These are phyloP conservation scores for Trichoderma sp. DNA, from an alignment of 2,329 filamentous ascomycete species.

Conservation along the genomic window DNA sequence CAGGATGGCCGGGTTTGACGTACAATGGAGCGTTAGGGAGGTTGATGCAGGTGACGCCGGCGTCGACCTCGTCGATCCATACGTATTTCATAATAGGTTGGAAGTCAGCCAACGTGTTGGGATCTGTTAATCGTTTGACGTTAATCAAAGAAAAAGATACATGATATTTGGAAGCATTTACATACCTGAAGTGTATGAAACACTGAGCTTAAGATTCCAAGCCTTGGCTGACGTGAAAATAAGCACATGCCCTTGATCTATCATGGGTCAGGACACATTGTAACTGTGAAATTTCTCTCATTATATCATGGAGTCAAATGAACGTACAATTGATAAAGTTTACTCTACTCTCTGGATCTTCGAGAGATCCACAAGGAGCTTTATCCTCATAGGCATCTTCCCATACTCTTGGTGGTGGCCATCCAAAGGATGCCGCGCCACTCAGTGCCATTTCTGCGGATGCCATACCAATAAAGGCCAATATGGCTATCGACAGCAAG, in stretches of 20 bases:
- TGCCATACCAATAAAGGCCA: neutral
- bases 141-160: neutral
- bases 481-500: neutral
- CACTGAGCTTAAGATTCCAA: neutral
- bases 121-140: neutral
- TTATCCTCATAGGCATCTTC: neutral
- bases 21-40: slow-evolving; percentile 35
- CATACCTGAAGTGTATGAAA: neutral
- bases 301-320: neutral
- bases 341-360: neutral
- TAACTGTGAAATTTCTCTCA: neutral
- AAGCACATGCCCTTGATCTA: neutral
- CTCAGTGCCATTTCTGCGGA: neutral
- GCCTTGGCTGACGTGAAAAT: neutral
- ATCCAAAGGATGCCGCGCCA: neutral
- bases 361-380: neutral
- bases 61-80: slow-evolving; percentile 31
- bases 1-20: slow-evolving; percentile 42
- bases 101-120: neutral
- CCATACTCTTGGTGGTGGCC: neutral
- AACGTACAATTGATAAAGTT: neutral
- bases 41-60: slow-evolving; percentile 47
- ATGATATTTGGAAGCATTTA: neutral
- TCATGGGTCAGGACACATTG: neutral
- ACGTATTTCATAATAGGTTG: neutral